Percentiles rank a stretch among this genome's conserved stretches.
These are phyloP conservation scores for Coemansia sp. DNA, from an alignment of 371 early-diverging fungal genomes.

Conservation along the genomic window DNA sequence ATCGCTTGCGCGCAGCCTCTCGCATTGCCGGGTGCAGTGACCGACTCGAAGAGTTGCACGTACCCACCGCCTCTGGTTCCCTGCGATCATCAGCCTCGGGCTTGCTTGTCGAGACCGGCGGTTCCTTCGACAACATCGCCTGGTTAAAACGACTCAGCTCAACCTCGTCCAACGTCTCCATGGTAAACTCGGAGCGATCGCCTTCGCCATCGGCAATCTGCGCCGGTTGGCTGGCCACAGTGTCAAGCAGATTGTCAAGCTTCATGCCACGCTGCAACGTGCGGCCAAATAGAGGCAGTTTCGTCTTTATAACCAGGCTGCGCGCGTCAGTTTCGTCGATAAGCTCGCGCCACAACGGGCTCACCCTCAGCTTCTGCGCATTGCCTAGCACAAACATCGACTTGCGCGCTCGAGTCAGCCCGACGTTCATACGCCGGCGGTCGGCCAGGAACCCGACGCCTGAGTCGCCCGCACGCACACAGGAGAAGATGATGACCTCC, in stretches of 20 bases:
- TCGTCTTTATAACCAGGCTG: slow-evolving; percentile 46
- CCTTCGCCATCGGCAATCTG: slow-evolving; percentile 33
- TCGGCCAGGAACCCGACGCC: slow-evolving; percentile 95
- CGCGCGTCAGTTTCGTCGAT: slow-evolving; percentile 60
- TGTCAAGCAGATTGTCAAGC: slow-evolving; percentile 13
- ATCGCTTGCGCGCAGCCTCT: slow-evolving; percentile 5
- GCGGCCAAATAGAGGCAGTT: slow-evolving; percentile 33
- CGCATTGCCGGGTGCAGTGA: slow-evolving; percentile 9
- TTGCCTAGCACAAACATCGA: slow-evolving; percentile 91
- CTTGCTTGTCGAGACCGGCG: background rate
- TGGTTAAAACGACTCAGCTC: slow-evolving; percentile 14
- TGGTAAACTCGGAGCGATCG: slow-evolving; percentile 34
- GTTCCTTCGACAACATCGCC: background rate
- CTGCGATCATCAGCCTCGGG: background rate
- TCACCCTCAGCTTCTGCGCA: slow-evolving; percentile 39
- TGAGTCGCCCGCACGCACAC: slow-evolving; percentile 78
- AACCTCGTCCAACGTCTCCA: slow-evolving; percentile 27
- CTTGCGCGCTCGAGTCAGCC: slow-evolving; percentile 87
- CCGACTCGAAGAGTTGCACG: background rate
- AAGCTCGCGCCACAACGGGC: slow-evolving; percentile 50
- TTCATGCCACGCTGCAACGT: background rate
- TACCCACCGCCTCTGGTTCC: background rate
- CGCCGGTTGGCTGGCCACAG: too few relatives aligned
- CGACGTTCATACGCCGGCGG: slow-evolving; percentile 90
- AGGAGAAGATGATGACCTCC: slow-evolving; percentile 93